Evolutionary conservation across 179 eudicot species (phyloP), one percentile per base, ranked within the genome.

Genomic region (Camellia oleifera): DNA sequence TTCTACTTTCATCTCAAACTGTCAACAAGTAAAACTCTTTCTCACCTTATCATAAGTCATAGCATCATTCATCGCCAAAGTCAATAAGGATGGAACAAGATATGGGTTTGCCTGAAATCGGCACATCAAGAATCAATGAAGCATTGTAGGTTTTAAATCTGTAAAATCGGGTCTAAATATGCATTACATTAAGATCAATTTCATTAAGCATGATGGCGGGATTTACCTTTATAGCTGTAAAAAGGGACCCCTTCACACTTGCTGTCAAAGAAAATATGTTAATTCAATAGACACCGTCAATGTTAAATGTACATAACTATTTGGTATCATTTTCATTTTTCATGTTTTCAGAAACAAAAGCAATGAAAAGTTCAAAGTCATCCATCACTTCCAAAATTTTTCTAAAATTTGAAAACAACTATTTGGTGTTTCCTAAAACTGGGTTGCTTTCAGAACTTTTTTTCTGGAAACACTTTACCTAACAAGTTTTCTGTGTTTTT

Each of bases 31-130:
- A 76, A 66, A 61, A 17, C 57, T 77, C 40, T 77, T 52, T 67
- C 84, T 81, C 81, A 94, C 99, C 97, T 95, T 95, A 82, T 95
- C 98, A 70, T 94, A 94, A 71, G 98, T 94, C 80, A 95, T 79
- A 77, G 83, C 84, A 84, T 95, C 99, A 87, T 95, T 95, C 42
- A 95, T 82, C 57, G 99, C 92, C 60, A 95, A 83, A 68, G 94
- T 95, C 63, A 89, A 87, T 15, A 95, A 52, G 50, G 94, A 88
- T 15, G 99, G 89, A 70, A 91, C 77, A 63, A 95, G 84, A 79
- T 91, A 95, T 65, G 85, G 91, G 81, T 91, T 90, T 44, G 60
- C 89, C 99, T 95, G 91, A 66, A 85, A 83, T n/a, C 63, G 15
- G 14, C 64, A 77, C 20, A 68, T 48, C n/a, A 63, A 79, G 63